These are phyloP conservation scores for Globisporangium nagaii DNA, from an alignment of 352 stramenopile species.

Conservation along the genomic window DNA sequence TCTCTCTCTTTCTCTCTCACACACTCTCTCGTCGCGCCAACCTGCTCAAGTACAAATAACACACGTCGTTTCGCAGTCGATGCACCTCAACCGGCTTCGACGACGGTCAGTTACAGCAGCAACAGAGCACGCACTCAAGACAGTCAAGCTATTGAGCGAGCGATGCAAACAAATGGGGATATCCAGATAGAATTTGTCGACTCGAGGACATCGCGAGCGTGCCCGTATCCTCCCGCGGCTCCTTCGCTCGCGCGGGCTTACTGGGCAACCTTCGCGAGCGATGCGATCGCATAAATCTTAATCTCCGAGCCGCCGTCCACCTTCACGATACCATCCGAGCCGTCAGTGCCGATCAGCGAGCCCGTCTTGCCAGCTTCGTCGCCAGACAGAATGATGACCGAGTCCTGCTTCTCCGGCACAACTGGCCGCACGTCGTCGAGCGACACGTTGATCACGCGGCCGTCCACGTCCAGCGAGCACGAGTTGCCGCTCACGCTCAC, in stretches of 20 bases:
- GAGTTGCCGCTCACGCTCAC: conserved; percentile 59
- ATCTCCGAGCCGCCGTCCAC: conserved; percentile 85
- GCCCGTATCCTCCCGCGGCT: neutral
- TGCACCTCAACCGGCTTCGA: too few species aligned
- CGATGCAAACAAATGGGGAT: too few species aligned
- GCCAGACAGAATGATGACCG: conserved; percentile 81
- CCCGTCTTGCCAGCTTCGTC: conserved; percentile 82
- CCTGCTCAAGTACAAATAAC: too few species aligned
- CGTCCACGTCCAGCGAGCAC: conserved; percentile 79
- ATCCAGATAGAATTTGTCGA: conserved; percentile 1
- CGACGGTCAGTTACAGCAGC: too few species aligned
- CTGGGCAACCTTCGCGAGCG: conserved; percentile 79
- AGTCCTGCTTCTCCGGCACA: conserved; percentile 83
- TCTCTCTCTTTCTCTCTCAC: neutral
- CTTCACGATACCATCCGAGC: conserved; percentile 85
- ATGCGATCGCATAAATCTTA: conserved; percentile 85
- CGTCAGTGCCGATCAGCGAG: conserved; percentile 84
- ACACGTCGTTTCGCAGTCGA: too few species aligned
- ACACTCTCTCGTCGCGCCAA: too few species aligned
- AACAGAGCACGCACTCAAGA: too few species aligned
- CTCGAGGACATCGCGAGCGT: neutral
- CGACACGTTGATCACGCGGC: conserved; percentile 57
- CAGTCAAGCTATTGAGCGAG: too few species aligned
- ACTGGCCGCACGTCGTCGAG: conserved; percentile 70
- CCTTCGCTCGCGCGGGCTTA: conserved; percentile 19